These are phyloP conservation scores for Magnaporthales sp. DNA, from an alignment of 2,329 filamentous ascomycete species.

Conservation along the genomic window DNA sequence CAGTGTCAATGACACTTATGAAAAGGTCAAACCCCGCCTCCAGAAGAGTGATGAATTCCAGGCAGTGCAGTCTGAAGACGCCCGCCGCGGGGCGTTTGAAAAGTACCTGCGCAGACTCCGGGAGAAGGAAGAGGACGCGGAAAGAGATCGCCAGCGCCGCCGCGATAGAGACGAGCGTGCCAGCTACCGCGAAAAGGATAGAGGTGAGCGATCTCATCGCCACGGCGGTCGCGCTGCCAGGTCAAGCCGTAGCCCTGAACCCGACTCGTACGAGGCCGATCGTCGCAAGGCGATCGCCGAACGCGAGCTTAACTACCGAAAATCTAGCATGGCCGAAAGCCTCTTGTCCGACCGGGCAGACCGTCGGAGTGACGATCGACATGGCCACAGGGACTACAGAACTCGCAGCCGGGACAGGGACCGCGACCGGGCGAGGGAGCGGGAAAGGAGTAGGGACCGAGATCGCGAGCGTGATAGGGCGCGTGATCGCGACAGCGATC, in stretches of 20 bases:
- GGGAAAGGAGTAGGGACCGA: constrained; percentile 25
- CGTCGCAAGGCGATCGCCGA: constrained; percentile 88
- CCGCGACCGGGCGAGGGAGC: constrained; percentile 21
- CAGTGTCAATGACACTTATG: constrained; percentile 71
- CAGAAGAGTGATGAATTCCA: constrained; percentile 78
- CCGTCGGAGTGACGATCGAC: constrained; percentile 28
- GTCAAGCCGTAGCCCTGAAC: constrained; percentile 80
- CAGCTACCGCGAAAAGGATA: constrained; percentile 50
- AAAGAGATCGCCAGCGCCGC: constrained; percentile 54
- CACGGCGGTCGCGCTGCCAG: constrained; percentile 46
- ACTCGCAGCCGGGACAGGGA: constrained; percentile 20
- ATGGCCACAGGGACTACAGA: constrained; percentile 15
- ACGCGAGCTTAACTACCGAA: constrained; percentile 87
- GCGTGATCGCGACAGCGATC: constrained; percentile 37
- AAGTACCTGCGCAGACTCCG: constrained; percentile 85
- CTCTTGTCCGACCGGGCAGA: constrained; percentile 43
- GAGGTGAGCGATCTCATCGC: constrained; percentile 57
- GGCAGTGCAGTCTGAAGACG: constrained; percentile 73
- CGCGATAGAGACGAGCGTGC: constrained; percentile 48
- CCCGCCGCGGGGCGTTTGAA: constrained; percentile 77
- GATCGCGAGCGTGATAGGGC: constrained; percentile 23
- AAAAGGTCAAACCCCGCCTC: constrained; percentile 73
- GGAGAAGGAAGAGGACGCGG: constrained; percentile 79
- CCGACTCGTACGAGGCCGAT: constrained; percentile 91
- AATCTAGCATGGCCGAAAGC: constrained; percentile 61